Evolutionary conservation across 148 eudicot species (phyloP), one percentile per base, ranked within the genome.

Genomic region (Hydrangea macrophylla): DNA sequence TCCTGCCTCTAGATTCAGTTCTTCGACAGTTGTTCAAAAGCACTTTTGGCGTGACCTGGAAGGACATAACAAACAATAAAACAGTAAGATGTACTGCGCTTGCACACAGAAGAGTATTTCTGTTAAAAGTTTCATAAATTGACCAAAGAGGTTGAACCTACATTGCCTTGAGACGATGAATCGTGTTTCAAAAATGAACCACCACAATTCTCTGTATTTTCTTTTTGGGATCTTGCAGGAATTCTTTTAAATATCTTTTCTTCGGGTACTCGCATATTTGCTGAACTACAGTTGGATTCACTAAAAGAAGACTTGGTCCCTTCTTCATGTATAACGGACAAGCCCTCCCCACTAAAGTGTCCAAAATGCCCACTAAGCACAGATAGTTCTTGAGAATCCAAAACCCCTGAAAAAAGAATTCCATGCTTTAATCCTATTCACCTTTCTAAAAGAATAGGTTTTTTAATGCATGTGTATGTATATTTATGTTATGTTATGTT

Each of bases 321-420:
- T 33, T 77, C 86, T 72, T 84, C 92, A 62, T 63, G 76, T 24
- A 83, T 78, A 31, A 51, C 68, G 62, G 85, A 72, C 73, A 82
- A 70, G 62, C 60, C 63, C 67, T 80, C 83, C 60, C 80, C 64
- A 67, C 71, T 60, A 60, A 75, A 70, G 55, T 72, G 70, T 56
- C 71, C 70, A 64, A 58, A 25, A 23, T 72, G 70, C 50, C 93
- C 97, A 58, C 70, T 81, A 65, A 94, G 86, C 87, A 85, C 50
- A 8, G 97, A 90, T 60, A 94, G 72, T 76, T 94, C 99, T 44
- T 28, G 27, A 37, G 90, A 74, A 81, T 91, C 68, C 73, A 94
- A 75, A 64, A 94, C 90, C 80, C 99, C 99, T 94, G 78, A 51
- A 9, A 51, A 58, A 60, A 69, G 67, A 56, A 70, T 45, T 70